Evolutionary conservation across 495 filamentous ascomycete genomes (phyloP).

Genomic region (Halenospora varia): DNA sequence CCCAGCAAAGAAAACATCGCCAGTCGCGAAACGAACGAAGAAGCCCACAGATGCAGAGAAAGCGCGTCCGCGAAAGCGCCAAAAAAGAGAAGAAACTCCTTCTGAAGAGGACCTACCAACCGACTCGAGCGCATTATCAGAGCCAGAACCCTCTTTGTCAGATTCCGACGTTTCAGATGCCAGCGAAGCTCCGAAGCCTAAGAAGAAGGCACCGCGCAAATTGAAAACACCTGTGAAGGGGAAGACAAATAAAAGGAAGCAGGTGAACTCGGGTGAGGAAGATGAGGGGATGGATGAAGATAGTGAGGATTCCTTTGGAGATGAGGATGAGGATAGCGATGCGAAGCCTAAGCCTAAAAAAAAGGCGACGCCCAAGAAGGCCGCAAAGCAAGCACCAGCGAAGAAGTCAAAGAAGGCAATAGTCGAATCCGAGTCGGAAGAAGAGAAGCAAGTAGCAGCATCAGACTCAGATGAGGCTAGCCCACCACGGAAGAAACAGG

Average conservation of each 20-base stretch:
- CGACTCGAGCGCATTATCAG: constrained; percentile 22
- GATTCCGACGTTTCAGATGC: constrained; percentile 14
- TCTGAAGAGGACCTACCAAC: constrained; percentile 11
- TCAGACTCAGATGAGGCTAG: background rate
- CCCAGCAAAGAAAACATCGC: constrained; percentile 3
- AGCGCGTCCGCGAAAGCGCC: constrained; percentile 14
- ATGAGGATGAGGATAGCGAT: constrained; percentile 4
- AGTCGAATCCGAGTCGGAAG: constrained; percentile 22
- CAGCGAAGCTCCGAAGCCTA: constrained; percentile 26
- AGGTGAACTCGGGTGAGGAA: constrained; percentile 2
- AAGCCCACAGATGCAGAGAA: constrained; percentile 12
- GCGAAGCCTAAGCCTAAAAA: background rate
- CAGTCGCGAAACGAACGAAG: constrained; percentile 17
- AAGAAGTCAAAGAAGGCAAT: constrained; percentile 28
- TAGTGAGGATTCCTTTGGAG: background rate
- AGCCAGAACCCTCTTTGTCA: constrained; percentile 5
- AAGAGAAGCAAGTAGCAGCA: constrained; percentile 2
- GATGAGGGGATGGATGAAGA: constrained; percentile 4
- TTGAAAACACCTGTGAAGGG: constrained; percentile 9
- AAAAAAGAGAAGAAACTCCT: constrained; percentile 22
- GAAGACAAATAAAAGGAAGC: constrained; percentile 7
- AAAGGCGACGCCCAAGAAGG: constrained; percentile 1
- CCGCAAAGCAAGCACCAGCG: constrained; percentile 4
- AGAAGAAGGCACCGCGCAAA: constrained; percentile 21
- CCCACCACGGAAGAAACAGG: background rate